Conservation (phyloP, 768 basidiomycete species). For the Auriscalpium vulgare region DNA sequence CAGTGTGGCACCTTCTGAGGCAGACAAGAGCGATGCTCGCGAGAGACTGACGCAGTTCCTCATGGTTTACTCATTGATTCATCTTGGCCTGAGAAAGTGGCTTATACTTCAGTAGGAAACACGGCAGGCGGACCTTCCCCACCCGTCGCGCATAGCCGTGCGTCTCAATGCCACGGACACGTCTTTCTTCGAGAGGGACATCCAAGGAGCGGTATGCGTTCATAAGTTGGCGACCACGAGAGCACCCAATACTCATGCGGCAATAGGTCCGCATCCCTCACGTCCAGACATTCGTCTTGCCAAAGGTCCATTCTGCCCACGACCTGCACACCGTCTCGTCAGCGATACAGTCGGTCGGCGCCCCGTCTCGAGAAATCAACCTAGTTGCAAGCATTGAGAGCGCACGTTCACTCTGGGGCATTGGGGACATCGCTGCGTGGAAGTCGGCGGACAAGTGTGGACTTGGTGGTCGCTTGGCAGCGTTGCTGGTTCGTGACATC, state of each 20-base stretch:
- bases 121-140: constrained; percentile 28
- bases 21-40: constrained; percentile 55
- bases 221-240: neutral
- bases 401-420: constrained; percentile 58
- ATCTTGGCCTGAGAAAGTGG: neutral
- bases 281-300: constrained; percentile 68
- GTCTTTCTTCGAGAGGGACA: constrained; percentile 57
- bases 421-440: constrained; percentile 69
- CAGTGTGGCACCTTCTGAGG: constrained; percentile 55
- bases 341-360: constrained; percentile 30
- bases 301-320: constrained; percentile 68
- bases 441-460: constrained; percentile 36
- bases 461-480: constrained; percentile 47
- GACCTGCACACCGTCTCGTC: constrained; percentile 59
- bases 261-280: constrained; percentile 35
- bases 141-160: constrained; percentile 50
- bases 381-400: constrained; percentile 85
- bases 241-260: neutral
- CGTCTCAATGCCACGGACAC: constrained; percentile 64
- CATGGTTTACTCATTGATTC: constrained; percentile 29
- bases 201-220: constrained; percentile 45
- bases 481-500: constrained; percentile 50
- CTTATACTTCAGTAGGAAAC: neutral
- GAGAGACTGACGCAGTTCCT: constrained; percentile 47
- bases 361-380: constrained; percentile 30